Evolutionary conservation across 176 grass and related monocot genomes (phyloP).

Genomic region (Microstegium vimineum): DNA sequence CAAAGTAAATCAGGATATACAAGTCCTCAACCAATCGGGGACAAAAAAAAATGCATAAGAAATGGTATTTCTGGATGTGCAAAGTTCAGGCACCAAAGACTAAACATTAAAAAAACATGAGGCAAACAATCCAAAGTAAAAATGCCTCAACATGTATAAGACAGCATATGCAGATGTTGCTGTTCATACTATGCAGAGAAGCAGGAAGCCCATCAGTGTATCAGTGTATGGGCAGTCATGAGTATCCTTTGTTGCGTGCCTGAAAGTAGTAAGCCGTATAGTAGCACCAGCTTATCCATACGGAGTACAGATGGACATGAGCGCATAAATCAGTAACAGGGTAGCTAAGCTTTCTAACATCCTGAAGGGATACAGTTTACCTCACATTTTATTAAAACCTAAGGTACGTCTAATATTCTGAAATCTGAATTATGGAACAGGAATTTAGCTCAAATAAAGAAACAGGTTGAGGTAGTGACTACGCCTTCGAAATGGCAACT

Average conservation of each 20-base stretch:
- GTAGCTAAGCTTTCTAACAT: neutral
- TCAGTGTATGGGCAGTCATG: neutral
- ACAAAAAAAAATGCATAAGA: neutral
- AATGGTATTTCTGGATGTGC: neutral
- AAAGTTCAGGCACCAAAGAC: neutral
- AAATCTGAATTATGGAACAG: neutral
- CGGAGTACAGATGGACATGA: neutral
- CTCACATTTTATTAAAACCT: neutral
- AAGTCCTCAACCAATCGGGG: neutral
- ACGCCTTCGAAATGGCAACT: neutral
- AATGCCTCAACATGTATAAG: constrained; percentile 1
- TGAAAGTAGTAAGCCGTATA: neutral
- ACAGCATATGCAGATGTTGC: neutral
- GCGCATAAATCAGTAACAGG: neutral
- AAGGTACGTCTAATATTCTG: neutral
- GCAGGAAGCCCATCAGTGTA: neutral
- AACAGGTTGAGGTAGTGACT: neutral
- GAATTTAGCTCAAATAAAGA: neutral
- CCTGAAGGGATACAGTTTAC: neutral
- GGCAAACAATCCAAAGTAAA: neutral
- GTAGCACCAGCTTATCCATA: constrained; percentile 1
- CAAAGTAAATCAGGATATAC: neutral
- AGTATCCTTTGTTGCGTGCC: neutral
- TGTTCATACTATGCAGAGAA: neutral
- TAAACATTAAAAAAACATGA: neutral